Evolutionary conservation across 176 grass and related monocot genomes (phyloP).

Genomic region (Oryza longistaminata): DNA sequence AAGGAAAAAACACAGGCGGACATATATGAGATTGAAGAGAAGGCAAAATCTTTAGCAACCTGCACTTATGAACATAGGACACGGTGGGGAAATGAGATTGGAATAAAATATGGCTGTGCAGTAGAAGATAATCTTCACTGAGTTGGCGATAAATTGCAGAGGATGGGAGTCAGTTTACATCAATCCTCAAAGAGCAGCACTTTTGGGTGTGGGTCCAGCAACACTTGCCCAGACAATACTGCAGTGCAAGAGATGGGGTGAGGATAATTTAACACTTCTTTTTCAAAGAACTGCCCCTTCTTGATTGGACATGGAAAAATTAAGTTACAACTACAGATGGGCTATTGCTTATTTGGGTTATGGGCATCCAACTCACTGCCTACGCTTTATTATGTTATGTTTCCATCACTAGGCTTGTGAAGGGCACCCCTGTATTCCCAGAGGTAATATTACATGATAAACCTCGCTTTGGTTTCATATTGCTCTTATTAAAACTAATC

Average conservation of each 20-base stretch:
- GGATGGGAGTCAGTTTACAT: conserved; percentile 69
- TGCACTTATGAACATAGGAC: conserved; percentile 64
- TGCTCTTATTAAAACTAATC: conserved; percentile 21
- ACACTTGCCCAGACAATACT: conserved; percentile 67
- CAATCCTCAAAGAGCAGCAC: conserved; percentile 52
- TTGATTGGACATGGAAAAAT: conserved; percentile 59
- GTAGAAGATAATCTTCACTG: conserved; percentile 79
- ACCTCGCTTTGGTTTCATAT: background rate
- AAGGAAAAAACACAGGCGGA: background rate
- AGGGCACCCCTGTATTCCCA: conserved; percentile 65
- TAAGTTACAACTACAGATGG: conserved; percentile 60
- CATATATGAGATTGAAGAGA: conserved; percentile 47
- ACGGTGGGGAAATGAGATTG: conserved; percentile 68
- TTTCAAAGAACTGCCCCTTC: conserved; percentile 72
- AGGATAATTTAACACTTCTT: conserved; percentile 40
- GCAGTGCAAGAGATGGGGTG: background rate
- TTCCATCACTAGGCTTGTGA: conserved; percentile 76
- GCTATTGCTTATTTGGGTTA: conserved; percentile 52
- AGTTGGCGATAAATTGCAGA: conserved; percentile 72
- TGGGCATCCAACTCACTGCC: conserved; percentile 67
- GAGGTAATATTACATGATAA: conserved; percentile 46
- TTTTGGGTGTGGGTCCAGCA: conserved; percentile 62
- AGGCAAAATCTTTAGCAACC: conserved; percentile 45
- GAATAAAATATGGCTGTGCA: conserved; percentile 64
- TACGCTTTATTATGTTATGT: conserved; percentile 68